phyloP scores from a whole-genome alignment of 1,284 basidiomycete genomes.

The Trichosporon sp. region DNA sequence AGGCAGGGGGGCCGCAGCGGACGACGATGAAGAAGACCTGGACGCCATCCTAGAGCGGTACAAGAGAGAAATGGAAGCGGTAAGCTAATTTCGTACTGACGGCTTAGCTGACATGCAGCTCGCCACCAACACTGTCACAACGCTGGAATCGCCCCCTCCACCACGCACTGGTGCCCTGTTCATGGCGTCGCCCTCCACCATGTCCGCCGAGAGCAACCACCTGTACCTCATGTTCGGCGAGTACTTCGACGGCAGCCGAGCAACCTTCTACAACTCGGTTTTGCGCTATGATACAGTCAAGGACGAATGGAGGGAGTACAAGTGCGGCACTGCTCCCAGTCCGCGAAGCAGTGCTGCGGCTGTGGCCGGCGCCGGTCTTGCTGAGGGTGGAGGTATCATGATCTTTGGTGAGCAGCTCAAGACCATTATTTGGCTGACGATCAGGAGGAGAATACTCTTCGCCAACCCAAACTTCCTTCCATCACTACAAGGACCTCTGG shows the following conservation, averaged over 20 bases:
- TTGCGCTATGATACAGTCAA: constrained; percentile 38
- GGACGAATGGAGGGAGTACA: constrained; percentile 81
- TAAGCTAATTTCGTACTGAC: constrained; percentile 55
- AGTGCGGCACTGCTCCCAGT: constrained; percentile 74
- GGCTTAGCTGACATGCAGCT: constrained; percentile 77
- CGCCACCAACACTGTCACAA: constrained; percentile 57
- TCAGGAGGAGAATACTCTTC: constrained; percentile 80
- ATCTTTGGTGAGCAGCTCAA: constrained; percentile 62
- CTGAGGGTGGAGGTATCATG: constrained; percentile 75
- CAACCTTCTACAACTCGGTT: constrained; percentile 40
- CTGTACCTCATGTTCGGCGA: constrained; percentile 72
- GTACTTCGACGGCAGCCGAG: constrained; percentile 77
- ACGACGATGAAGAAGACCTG: constrained; percentile 70
- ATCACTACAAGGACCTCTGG: constrained; percentile 78
- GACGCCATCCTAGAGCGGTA: constrained; percentile 67
- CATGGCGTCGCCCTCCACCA: constrained; percentile 58
- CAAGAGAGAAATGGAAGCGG: constrained; percentile 23
- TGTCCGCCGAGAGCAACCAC: constrained; percentile 61
- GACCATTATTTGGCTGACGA: constrained; percentile 1
- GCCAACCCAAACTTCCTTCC: constrained; percentile 78
- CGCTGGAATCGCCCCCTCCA: constrained; percentile 58
- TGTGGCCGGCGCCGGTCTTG: constrained; percentile 58
- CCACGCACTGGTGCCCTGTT: constrained; percentile 75
- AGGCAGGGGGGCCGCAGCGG: constrained; percentile 50
- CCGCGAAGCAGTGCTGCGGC: constrained; percentile 80